A percentile compares a stretch with the other conserved stretches of the same genome.
Evolutionary conservation across 2,329 filamentous ascomycete species (phyloP).

Genomic region (Incumbomyces delicatus): DNA sequence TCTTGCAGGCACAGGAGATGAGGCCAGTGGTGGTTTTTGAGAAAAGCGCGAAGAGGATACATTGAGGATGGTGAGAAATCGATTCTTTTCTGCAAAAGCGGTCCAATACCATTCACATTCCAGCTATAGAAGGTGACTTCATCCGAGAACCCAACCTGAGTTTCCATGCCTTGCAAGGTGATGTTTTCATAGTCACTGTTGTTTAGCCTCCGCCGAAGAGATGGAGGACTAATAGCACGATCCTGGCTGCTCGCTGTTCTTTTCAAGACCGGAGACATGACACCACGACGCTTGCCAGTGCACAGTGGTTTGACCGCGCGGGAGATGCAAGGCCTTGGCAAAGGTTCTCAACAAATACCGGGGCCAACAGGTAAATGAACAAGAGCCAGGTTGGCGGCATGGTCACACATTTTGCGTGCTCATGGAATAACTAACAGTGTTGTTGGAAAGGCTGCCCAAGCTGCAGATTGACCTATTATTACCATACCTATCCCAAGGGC

Average conservation of each 20-base stretch:
- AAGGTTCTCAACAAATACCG: no score
- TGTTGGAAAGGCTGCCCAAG: no score
- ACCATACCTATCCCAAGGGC: no score
- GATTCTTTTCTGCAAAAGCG: slow-evolving; percentile 34
- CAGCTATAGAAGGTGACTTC: slow-evolving; percentile 31
- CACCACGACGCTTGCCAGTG: background rate
- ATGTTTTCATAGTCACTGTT: background rate
- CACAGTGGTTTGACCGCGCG: no score
- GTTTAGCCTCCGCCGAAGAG: background rate
- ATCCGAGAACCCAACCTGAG: background rate
- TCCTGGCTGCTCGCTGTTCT: slow-evolving; percentile 10
- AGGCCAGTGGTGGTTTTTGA: slow-evolving; percentile 37
- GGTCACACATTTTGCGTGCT: no score
- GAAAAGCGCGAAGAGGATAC: slow-evolving; percentile 29
- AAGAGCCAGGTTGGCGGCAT: no score
- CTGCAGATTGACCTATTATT: no score
- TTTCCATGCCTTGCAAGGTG: background rate
- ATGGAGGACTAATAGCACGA: slow-evolving; percentile 6
- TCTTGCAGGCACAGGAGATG: slow-evolving; percentile 40
- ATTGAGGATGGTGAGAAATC: slow-evolving; percentile 29
- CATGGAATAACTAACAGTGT: no score
- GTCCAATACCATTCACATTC: slow-evolving; percentile 41
- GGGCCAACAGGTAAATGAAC: no score
- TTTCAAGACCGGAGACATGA: slow-evolving; percentile 9
- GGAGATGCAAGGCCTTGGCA: no score